phyloP scores from a whole-genome alignment of 2,329 filamentous ascomycete species.

The Arthroderma sp. region DNA sequence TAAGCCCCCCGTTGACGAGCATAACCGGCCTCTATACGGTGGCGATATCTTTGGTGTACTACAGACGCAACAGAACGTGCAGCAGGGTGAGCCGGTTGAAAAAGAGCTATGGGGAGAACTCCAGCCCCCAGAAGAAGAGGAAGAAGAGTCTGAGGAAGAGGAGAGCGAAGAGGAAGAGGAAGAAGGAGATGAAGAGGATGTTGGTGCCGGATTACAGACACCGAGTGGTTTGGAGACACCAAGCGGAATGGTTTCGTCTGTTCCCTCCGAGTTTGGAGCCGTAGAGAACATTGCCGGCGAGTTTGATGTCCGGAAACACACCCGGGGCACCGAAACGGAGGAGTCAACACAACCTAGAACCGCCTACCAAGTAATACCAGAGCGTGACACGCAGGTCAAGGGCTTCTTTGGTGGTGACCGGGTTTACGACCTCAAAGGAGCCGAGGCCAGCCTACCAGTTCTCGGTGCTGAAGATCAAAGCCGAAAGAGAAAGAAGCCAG shows the following conservation, averaged over 20 bases:
- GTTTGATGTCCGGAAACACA: constrained; percentile 79
- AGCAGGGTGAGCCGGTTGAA: constrained; percentile 68
- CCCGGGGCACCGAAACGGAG: constrained; percentile 77
- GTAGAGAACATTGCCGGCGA: constrained; percentile 70
- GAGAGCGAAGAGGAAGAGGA: constrained; percentile 59
- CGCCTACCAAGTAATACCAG: constrained; percentile 80
- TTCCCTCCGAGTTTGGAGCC: constrained; percentile 65
- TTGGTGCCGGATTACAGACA: constrained; percentile 55
- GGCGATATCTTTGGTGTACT: constrained; percentile 85
- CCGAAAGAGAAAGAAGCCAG: constrained; percentile 86
- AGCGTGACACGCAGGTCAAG: constrained; percentile 69
- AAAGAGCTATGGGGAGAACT: constrained; percentile 85
- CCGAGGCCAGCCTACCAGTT: constrained; percentile 49
- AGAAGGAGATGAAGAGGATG: constrained; percentile 49
- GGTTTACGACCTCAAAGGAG: constrained; percentile 69
- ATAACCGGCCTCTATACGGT: constrained; percentile 79
- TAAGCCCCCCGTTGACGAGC: constrained; percentile 88
- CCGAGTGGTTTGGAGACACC: constrained; percentile 68
- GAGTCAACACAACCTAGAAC: constrained; percentile 60
- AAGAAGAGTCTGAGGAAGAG: constrained; percentile 51
- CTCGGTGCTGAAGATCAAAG: constrained; percentile 67
- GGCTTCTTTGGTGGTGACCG: constrained; percentile 96
- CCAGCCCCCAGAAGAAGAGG: constrained; percentile 64
- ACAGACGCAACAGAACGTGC: constrained; percentile 46
- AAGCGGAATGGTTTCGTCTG: constrained; percentile 63